Conservation (phyloP, 805 yeast genomes). For the Candida sakaeoensis region DNA sequence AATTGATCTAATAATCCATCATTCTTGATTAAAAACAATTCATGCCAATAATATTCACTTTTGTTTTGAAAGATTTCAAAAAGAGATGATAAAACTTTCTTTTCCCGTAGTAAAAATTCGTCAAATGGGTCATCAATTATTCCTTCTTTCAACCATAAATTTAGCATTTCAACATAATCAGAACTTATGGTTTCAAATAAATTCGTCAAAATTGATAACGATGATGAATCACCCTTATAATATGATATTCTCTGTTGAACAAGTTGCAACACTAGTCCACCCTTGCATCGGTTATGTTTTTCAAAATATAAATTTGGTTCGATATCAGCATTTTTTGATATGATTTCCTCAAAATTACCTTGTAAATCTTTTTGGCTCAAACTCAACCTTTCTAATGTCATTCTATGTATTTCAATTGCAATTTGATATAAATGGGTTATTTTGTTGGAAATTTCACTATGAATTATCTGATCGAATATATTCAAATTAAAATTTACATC, state of each 20-base stretch:
- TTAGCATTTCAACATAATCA: slow-evolving; percentile 64
- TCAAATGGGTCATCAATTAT: slow-evolving; percentile 70
- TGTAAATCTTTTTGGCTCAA: slow-evolving; percentile 2
- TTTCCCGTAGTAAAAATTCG: slow-evolving; percentile 72
- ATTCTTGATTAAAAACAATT: slow-evolving; percentile 65
- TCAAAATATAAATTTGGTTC: slow-evolving; percentile 15
- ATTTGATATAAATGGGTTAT: slow-evolving; percentile 59
- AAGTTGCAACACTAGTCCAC: slow-evolving; percentile 67
- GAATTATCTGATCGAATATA: slow-evolving; percentile 43
- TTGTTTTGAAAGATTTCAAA: slow-evolving; percentile 28
- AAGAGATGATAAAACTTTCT: slow-evolving; percentile 24
- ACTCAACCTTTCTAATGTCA: slow-evolving; percentile 35
- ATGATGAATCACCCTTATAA: slow-evolving; percentile 62
- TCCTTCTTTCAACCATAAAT: slow-evolving; percentile 79
- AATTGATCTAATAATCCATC: slow-evolving; percentile 76
- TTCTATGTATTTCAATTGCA: slow-evolving; percentile 47
- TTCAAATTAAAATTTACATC: slow-evolving; percentile 56
- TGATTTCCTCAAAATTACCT: slow-evolving; percentile 43
- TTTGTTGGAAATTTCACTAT: slow-evolving; percentile 22
- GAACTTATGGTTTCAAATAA: slow-evolving; percentile 57
- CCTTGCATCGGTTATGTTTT: slow-evolving; percentile 61
- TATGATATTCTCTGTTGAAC: slow-evolving; percentile 55
- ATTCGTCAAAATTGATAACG: slow-evolving; percentile 47
- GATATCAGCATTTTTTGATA: slow-evolving; percentile 1
- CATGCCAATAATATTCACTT: slow-evolving; percentile 68